Conservation (phyloP, 805 yeast species). For the Sugiyamaella lignohabitans region DNA sequence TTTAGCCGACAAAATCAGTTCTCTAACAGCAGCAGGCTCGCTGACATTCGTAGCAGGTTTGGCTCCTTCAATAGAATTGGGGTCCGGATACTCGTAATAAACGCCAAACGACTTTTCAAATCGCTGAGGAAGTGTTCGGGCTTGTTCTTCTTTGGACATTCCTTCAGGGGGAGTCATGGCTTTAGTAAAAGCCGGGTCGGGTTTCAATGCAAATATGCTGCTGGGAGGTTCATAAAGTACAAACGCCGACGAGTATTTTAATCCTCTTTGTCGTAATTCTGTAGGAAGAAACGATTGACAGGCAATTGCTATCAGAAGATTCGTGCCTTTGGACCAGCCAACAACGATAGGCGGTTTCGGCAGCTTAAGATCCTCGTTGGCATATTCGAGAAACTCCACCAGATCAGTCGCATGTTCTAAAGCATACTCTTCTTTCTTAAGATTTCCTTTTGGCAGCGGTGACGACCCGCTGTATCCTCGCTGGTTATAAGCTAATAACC, state of each 20-base stretch:
- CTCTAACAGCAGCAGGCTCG: background rate
- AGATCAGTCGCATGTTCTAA: background rate
- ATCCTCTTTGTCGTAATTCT: background rate
- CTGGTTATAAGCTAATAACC: background rate
- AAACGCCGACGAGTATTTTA: background rate
- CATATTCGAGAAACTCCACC: background rate
- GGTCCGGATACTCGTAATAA: background rate
- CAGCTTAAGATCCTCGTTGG: background rate
- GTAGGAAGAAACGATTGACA: background rate
- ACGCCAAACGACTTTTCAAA: background rate
- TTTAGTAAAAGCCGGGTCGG: background rate
- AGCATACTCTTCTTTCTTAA: background rate
- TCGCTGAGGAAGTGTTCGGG: background rate
- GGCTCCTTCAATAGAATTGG: background rate
- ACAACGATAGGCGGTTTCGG: background rate
- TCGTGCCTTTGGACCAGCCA: conserved; percentile 1
- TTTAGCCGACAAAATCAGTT: background rate
- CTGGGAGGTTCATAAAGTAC: conserved; percentile 1
- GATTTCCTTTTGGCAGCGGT: background rate
- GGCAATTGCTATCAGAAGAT: background rate
- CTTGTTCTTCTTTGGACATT: conserved; percentile 2
- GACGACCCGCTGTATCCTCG: background rate
- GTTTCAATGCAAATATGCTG: background rate
- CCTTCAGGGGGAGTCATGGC: background rate
- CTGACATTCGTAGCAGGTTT: background rate